Evolutionary conservation across 2,329 filamentous ascomycete genomes (phyloP), one percentile per base, ranked within the genome.

Genomic region (Phyllosticta ampelicida): DNA sequence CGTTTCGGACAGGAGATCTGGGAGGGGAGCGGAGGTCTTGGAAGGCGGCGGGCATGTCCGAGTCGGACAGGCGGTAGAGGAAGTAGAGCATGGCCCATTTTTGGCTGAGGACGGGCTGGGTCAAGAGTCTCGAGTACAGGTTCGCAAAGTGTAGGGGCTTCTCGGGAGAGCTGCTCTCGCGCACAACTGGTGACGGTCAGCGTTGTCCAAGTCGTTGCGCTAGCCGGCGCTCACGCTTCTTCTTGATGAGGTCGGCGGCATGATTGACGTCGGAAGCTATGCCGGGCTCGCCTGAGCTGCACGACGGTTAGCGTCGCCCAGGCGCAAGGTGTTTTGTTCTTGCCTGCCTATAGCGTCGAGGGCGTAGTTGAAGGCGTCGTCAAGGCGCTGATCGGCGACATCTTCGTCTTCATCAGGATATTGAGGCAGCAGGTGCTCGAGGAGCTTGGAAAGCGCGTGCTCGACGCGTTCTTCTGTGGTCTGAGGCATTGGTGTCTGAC

Each of bases 71-170:
- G 65, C 89, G 85, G 70, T 94, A 87, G 49, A 99, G 81, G 49
- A 99, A 84, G 70, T 95, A 95, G 19, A 99, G 79, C 63, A 99
- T 96, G 2, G 88, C 90, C 90, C 91, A 97, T 80, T 99, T 99
- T 72, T 96, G 88, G 66, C 89, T 87, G 51, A 99, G 80, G 5
- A 97, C 91, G 0, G 91, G 91, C 63, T 96, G 84, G n/a, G 89
- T 88, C 23, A 96, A 78, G 18, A 99, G 81, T 59, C 90, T 83
- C 30, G 89, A 90, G 73, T 96, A 96, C 26, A 99, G 81, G 68
- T 96, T 95, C 21, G 90, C 87, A 73, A 96, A 96, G 61, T 86
- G 83, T 19, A 92, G 79, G 3, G 91, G 90, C 72, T 91, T 82
- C 65, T 83, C 84, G 20, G 78, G 87, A 62, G 81, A 87, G 51